Percentiles rank a stretch among this genome's conserved stretches.
These are phyloP conservation scores for Plasmodium blacklocki DNA, from an alignment of 169 alveolate species.

Conservation along the genomic window DNA sequence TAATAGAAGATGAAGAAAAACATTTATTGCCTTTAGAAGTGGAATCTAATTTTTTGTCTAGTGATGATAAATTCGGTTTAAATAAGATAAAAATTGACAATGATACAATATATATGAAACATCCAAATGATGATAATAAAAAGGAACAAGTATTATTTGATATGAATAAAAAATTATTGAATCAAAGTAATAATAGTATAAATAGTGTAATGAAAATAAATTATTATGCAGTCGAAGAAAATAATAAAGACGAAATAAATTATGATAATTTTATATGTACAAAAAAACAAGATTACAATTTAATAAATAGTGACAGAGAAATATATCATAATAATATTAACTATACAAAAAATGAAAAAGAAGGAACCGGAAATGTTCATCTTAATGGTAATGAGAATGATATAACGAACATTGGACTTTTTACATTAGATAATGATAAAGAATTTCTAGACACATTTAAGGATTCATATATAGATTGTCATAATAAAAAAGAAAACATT, in stretches of 20 bases:
- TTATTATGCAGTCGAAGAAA: background rate
- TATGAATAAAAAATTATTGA: background rate
- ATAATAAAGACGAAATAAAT: background rate
- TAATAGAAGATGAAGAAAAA: slow-evolving; percentile 32
- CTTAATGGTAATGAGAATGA: background rate
- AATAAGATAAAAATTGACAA: background rate
- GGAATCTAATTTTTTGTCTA: slow-evolving; percentile 15
- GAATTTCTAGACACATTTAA: slow-evolving; percentile 28
- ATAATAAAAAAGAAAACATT: background rate
- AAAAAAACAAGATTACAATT: background rate
- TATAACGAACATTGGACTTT: background rate
- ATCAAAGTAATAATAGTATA: background rate
- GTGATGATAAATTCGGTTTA: background rate
- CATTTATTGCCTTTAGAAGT: slow-evolving; percentile 16
- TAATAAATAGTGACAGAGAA: too few relatives aligned
- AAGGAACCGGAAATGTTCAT: too few relatives aligned
- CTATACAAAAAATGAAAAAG: background rate
- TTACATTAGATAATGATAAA: slow-evolving; percentile 6
- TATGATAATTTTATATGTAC: background rate
- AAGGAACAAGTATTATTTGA: background rate
- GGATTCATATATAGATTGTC: background rate
- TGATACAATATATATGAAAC: background rate
- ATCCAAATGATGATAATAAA: background rate
- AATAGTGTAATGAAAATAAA: background rate
- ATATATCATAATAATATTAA: background rate